Evolutionary conservation across 75 land plant genomes (phyloP).

Genomic region (Sequoia sempervirens): DNA sequence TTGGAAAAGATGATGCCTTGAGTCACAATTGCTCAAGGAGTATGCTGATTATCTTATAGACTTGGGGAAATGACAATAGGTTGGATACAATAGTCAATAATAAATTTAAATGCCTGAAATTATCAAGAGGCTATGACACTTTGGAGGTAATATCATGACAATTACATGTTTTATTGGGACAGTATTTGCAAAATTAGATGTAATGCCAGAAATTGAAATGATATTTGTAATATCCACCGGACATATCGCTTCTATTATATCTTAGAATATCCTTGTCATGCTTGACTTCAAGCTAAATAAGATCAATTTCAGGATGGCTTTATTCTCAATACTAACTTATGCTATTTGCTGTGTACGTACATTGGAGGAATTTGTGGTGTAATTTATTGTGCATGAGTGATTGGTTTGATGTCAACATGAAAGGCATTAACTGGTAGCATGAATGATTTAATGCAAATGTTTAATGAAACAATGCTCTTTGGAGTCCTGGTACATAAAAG

Average conservation of each 20-base stretch:
- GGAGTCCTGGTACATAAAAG: background rate
- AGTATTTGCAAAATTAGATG: background rate
- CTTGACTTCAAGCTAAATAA: background rate
- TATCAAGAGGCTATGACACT: background rate
- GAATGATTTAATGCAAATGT: background rate
- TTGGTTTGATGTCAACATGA: background rate
- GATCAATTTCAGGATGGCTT: background rate
- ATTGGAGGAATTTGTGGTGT: background rate
- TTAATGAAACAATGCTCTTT: background rate
- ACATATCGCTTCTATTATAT: background rate
- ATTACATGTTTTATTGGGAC: background rate
- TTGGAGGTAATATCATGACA: background rate
- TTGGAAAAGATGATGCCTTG: background rate
- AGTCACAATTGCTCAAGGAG: background rate
- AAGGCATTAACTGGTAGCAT: background rate
- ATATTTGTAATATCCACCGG: background rate
- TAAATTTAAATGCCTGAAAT: background rate
- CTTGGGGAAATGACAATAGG: background rate
- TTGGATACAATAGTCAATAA: background rate
- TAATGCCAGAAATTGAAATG: background rate
- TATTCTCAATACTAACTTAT: background rate
- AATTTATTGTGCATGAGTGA: background rate
- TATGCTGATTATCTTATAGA: background rate
- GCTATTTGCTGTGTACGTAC: background rate
- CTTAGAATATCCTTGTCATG: background rate